Percentiles rank a stretch among this genome's conserved stretches.
These are phyloP conservation scores for Aethionema arabicum DNA, from an alignment of 345 rosid genomes.

Conservation along the genomic window DNA sequence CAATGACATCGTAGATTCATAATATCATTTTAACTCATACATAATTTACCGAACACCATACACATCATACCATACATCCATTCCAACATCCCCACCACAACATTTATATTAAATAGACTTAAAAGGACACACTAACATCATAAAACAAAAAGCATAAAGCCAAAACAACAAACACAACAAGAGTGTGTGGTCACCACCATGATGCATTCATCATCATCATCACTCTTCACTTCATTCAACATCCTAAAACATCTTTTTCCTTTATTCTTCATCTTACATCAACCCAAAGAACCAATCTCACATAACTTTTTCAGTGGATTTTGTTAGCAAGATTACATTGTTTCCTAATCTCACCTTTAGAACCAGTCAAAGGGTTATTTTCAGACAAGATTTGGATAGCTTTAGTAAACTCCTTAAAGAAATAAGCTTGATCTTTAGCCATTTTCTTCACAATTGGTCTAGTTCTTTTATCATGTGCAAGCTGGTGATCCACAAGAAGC, in stretches of 20 bases:
- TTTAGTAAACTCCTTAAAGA: constrained; percentile 87
- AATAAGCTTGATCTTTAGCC: constrained; percentile 92
- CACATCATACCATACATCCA: constrained; percentile 36
- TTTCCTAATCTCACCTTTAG: constrained; percentile 90
- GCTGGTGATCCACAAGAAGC: constrained; percentile 84
- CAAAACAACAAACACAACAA: constrained; percentile 29
- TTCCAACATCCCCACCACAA: constrained; percentile 26
- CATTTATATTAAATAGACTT: constrained; percentile 28
- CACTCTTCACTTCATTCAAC: constrained; percentile 31
- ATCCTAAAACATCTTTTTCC: constrained; percentile 18
- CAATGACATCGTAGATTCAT: too few relatives aligned
- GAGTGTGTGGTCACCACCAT: constrained; percentile 35
- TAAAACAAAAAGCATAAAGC: constrained; percentile 35
- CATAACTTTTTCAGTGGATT: constrained; percentile 49
- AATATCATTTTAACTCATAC: neutral
- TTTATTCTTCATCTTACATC: constrained; percentile 28
- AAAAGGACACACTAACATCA: constrained; percentile 24
- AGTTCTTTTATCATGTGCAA: constrained; percentile 82
- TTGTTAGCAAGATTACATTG: constrained; percentile 85
- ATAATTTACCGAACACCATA: constrained; percentile 25
- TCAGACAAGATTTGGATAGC: constrained; percentile 83
- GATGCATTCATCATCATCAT: constrained; percentile 33
- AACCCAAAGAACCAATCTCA: constrained; percentile 24
- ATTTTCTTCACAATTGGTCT: constrained; percentile 88
- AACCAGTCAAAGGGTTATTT: constrained; percentile 91